phyloP scores from a whole-genome alignment of 2,329 filamentous ascomycete genomes.

The Pseudogymnoascus sp. region DNA sequence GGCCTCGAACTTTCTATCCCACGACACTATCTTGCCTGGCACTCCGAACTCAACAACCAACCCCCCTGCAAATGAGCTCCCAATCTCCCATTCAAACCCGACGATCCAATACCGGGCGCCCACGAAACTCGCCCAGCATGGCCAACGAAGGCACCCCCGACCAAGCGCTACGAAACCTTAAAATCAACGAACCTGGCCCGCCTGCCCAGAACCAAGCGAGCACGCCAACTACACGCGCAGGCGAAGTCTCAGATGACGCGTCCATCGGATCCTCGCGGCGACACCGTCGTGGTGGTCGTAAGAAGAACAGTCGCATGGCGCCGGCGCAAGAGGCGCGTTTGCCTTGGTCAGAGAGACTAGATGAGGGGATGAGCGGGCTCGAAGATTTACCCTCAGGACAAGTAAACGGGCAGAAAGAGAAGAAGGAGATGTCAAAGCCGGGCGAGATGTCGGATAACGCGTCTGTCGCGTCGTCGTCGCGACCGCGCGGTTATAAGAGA shows the following conservation, averaged over 20 bases:
- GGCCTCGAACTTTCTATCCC: not conserved
- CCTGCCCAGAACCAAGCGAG: not conserved
- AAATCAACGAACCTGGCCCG: not conserved
- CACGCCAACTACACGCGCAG: not conserved
- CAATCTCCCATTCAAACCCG: not conserved
- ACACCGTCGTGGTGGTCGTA: not conserved
- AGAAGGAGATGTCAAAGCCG: constrained; percentile 10
- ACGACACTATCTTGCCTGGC: not conserved
- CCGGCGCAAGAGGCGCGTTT: not conserved
- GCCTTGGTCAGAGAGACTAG: not conserved
- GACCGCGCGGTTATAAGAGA: not conserved
- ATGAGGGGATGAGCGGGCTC: constrained; percentile 3
- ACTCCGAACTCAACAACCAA: not conserved
- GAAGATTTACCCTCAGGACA: constrained; percentile 8
- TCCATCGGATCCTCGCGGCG: not conserved
- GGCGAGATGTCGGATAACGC: not conserved
- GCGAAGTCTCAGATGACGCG: not conserved
- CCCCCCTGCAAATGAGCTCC: not conserved
- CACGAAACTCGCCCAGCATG: not conserved
- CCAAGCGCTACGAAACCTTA: not conserved
- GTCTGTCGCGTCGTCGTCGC: not conserved
- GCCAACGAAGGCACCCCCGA: not conserved
- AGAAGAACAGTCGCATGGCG: constrained; percentile 1
- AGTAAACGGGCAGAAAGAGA: constrained; percentile 16
- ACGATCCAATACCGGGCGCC: constrained; percentile 1